phyloP scores from a whole-genome alignment of 495 filamentous ascomycete species.

The Acidiella bohemica region DNA sequence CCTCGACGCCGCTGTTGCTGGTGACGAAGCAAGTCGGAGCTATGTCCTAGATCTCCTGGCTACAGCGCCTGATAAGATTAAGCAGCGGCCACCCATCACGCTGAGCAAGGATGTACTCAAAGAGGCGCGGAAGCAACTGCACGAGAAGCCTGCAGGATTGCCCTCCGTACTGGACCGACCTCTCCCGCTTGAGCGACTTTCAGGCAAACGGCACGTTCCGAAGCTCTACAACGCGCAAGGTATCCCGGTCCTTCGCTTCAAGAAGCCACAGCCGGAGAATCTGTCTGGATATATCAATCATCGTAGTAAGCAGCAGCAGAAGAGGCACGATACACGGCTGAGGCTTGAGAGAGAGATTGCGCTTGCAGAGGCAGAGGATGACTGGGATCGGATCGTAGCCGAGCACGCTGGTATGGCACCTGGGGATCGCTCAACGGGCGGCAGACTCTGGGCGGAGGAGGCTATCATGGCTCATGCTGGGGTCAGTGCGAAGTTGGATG shows the following conservation, averaged over 20 bases:
- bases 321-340: conserved; percentile 27
- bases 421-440: too few species aligned
- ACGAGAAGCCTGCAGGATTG: neutral
- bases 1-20: conserved; percentile 23
- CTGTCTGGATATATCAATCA: conserved; percentile 44
- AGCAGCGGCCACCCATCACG: conserved; percentile 1
- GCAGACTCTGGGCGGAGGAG: neutral
- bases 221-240: conserved; percentile 42
- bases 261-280: conserved; percentile 50
- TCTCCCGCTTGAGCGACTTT: conserved; percentile 30
- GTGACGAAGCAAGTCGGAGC: conserved; percentile 12
- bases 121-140: neutral
- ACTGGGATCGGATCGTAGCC: conserved; percentile 33
- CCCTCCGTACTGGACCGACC: conserved; percentile 33
- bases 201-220: conserved; percentile 46
- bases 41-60: conserved; percentile 18
- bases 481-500: conserved; percentile 11
- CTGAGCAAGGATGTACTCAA: neutral
- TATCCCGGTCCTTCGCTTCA: conserved; percentile 56
- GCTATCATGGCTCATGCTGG: conserved; percentile 5
- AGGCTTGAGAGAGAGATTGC: conserved; percentile 27
- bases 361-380: conserved; percentile 43
- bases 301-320: conserved; percentile 32
- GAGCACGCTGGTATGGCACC: too few species aligned
- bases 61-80: conserved; percentile 14